Base-by-base conservation (phyloP, 331 rosid species). In the Acacia pycnantha region DNA sequence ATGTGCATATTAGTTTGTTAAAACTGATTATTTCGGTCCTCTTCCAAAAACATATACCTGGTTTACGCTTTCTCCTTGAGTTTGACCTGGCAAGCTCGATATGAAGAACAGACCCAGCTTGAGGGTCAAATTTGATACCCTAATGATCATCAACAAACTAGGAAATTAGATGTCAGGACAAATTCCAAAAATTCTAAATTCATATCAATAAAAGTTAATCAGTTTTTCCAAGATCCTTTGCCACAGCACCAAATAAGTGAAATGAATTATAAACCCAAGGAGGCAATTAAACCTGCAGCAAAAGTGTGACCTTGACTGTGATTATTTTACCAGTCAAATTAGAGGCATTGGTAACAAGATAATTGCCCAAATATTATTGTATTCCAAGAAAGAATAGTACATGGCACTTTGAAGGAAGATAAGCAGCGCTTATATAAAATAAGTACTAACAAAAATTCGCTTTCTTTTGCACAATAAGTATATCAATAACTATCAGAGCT, bases 51-150 rank as follows among this genome's bases (percentile, higher is more conserved):
- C 61, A 72, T 73, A 27, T 81, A 87, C 90, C 90, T 86, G 85
- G 83, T 58, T 81, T 87, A 41, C 86, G 87, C 83, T 87, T 87
- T 83, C 88, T 81, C 87, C 90, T 81, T 65, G 90, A 87, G 85
- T 95, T 95, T 76, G 99, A 91, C 84, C 97, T 90, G 29, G 99
- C 99, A 24, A 93, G 92, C 82, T 95, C 99, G 53, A 95, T 86
- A 81, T 93, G 97, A 82, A 95, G 85, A 80, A 88, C 85, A 21
- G 95, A 87, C 79, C 97, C 99, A 74, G 88, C 46, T 90, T 95
- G 99, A 73, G 98, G 99, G 82, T 95, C 99, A 89, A 95, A 95
- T 83, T 95, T 93, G 70, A 92, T 95, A 73, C 98, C 98, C 99
- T 95, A 87, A 50, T 54, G 24, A 82, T n/a, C 54, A 77, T 69